Percentiles rank a stretch among this genome's conserved stretches.
Evolutionary conservation across 2,329 filamentous ascomycete species (phyloP).

Genomic region (Xylaria polymorpha): DNA sequence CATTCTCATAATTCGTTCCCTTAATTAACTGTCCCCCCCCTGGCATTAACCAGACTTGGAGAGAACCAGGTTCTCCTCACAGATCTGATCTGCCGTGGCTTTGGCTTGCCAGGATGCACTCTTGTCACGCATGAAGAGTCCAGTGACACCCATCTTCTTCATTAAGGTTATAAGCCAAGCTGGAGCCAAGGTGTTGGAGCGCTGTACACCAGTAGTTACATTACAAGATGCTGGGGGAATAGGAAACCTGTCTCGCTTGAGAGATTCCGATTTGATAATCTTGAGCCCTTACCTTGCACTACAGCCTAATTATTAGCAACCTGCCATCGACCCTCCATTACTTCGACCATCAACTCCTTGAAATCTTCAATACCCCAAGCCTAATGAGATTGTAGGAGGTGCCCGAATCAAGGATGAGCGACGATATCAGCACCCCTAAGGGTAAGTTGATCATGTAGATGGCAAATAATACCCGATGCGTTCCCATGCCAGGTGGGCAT

Average conservation of each 20-base stretch:
- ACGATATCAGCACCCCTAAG: conserved; percentile 22
- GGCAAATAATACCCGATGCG: conserved; percentile 8
- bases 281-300: neutral
- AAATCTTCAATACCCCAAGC: neutral
- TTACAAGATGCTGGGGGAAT: neutral
- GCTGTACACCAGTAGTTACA: neutral
- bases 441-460: conserved; percentile 3
- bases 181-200: conserved; percentile 22
- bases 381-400: neutral
- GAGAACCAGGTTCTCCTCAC: conserved; percentile 38
- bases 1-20: conserved; percentile 4
- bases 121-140: conserved; percentile 11
- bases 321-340: neutral
- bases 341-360: neutral
- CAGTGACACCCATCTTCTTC: neutral
- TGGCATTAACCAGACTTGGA: conserved; percentile 23
- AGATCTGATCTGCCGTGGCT: conserved; percentile 30
- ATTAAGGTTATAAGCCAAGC: conserved; percentile 17
- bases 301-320: neutral
- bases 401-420: neutral
- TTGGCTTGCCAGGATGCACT: conserved; percentile 22
- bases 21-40: conserved; percentile 12
- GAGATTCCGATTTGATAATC: neutral
- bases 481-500: conserved; percentile 1
- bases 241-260: neutral